Percentiles rank a stretch among this genome's conserved stretches.
Conservation (phyloP, 805 yeast species). For the Yamadazyma olivae region DNA sequence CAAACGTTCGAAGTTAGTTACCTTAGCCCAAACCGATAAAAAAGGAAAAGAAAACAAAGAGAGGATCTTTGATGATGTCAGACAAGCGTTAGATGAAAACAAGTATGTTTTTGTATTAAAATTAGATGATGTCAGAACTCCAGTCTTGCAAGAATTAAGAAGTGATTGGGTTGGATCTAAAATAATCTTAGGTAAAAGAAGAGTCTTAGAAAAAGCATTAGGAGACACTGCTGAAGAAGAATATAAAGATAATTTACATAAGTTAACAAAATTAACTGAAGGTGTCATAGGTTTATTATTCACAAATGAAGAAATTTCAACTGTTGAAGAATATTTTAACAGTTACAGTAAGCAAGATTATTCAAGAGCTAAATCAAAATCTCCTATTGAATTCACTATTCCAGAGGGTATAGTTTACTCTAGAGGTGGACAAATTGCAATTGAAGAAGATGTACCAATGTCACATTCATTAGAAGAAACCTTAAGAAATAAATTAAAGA, state of each 20-base stretch:
- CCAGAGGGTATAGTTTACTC: conserved; percentile 93
- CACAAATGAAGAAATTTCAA: conserved; percentile 84
- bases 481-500: conserved; percentile 79
- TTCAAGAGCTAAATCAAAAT: conserved; percentile 82
- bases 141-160: conserved; percentile 90
- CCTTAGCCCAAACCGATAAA: conserved; percentile 93
- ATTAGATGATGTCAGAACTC: conserved; percentile 91
- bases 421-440: conserved; percentile 89
- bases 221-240: conserved; percentile 89
- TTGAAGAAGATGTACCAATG: conserved; percentile 94
- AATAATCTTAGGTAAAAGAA: conserved; percentile 85
- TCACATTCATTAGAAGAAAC: conserved; percentile 95
- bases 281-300: conserved; percentile 89
- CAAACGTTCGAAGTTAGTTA: conserved; percentile 91
- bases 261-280: conserved; percentile 56
- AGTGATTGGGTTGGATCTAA: conserved; percentile 91
- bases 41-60: conserved; percentile 93
- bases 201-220: conserved; percentile 88
- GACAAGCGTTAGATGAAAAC: conserved; percentile 73
- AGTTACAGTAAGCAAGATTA: conserved; percentile 78
- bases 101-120: conserved; percentile 82
- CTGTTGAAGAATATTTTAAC: conserved; percentile 85
- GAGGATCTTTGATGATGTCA: conserved; percentile 85
- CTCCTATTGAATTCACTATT: conserved; percentile 79
- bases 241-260: conserved; percentile 77